These are phyloP conservation scores for Cadophora gregata DNA, from an alignment of 2,329 filamentous ascomycete species.

Conservation along the genomic window DNA sequence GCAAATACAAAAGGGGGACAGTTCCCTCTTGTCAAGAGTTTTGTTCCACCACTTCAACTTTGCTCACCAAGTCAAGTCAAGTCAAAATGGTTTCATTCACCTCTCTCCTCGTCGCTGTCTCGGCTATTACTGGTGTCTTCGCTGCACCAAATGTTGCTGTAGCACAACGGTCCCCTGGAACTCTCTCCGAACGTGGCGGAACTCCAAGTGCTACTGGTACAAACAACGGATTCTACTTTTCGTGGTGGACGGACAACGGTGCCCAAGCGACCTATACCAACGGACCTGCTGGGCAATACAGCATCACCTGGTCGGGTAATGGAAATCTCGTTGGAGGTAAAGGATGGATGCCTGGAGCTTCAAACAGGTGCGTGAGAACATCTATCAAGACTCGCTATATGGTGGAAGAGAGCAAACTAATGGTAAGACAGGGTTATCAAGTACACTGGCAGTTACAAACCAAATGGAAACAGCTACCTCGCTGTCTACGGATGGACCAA, in stretches of 20 bases:
- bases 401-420: not conserved
- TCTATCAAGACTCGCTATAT: not conserved
- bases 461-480: slow-evolving; percentile 55
- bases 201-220: slow-evolving; percentile 55
- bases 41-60: not conserved
- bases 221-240: slow-evolving; percentile 65
- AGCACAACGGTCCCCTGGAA: slow-evolving; percentile 3
- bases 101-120: slow-evolving; percentile 30
- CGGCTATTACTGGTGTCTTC: slow-evolving; percentile 27
- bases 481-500: slow-evolving; percentile 62
- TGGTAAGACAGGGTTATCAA: slow-evolving; percentile 44
- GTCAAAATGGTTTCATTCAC: slow-evolving; percentile 34
- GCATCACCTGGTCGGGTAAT: slow-evolving; percentile 53
- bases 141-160: slow-evolving; percentile 24
- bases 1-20: not conserved
- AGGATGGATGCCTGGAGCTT: slow-evolving; percentile 53
- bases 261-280: slow-evolving; percentile 61
- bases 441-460: slow-evolving; percentile 50
- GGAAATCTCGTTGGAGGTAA: slow-evolving; percentile 56
- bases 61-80: not conserved
- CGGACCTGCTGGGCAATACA: slow-evolving; percentile 56
- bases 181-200: slow-evolving; percentile 19
- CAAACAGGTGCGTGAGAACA: slow-evolving; percentile 27
- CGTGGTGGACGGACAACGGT: slow-evolving; percentile 62
- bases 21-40: not conserved